Conservation (phyloP, 2,329 filamentous ascomycete species). For the Colletotrichum abscissum region DNA sequence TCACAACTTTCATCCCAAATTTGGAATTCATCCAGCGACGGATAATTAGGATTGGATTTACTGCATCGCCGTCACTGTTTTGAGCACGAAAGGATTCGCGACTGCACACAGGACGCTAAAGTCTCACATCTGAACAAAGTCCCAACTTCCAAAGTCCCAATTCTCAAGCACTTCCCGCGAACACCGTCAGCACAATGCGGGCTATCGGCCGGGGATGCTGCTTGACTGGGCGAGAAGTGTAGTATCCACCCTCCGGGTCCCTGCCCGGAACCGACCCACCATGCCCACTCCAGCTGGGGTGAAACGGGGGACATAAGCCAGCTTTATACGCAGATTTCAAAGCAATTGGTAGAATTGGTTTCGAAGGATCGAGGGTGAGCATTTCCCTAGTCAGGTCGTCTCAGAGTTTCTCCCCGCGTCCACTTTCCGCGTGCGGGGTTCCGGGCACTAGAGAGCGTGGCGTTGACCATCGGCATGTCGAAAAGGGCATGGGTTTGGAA, state of each 20-base stretch:
- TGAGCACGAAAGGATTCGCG: background rate
- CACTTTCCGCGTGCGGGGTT: conserved; percentile 35
- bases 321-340: background rate
- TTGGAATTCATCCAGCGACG: background rate
- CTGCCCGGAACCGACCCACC: background rate
- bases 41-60: background rate
- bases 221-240: background rate
- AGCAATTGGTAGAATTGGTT: conserved; percentile 2
- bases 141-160: background rate
- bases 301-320: background rate
- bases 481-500: conserved; percentile 20
- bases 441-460: conserved; percentile 23
- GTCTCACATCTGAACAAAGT: background rate
- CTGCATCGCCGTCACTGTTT: background rate
- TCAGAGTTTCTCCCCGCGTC: conserved; percentile 17
- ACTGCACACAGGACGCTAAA: background rate
- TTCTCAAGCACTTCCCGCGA: background rate
- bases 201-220: conserved; percentile 3
- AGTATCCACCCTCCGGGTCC: conserved; percentile 7
- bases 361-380: conserved; percentile 3
- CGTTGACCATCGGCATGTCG: conserved; percentile 26
- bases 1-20: background rate
- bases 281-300: background rate
- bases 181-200: background rate
- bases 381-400: background rate